Conservation (phyloP, 1,284 basidiomycete species). For the Cryptococcus hybrid region DNA sequence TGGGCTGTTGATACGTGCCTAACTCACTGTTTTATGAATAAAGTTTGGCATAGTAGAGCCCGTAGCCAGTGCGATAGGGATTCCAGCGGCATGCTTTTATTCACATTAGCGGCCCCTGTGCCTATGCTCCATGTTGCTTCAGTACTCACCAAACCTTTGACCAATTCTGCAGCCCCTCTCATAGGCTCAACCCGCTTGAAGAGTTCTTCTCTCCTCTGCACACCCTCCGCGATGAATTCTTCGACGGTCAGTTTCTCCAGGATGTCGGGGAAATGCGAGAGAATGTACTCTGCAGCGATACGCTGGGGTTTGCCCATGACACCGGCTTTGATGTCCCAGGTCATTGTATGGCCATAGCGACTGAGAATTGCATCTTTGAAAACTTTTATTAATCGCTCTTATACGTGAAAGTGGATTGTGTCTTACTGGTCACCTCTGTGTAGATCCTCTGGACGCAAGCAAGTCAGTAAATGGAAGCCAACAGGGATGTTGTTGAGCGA, state of each 20-base stretch:
- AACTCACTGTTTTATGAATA: not conserved
- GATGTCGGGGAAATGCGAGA: conserved; percentile 43
- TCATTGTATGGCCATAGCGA: conserved; percentile 44
- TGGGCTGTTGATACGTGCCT: too few species aligned
- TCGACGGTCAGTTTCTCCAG: conserved; percentile 41
- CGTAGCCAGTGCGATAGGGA: conserved; percentile 50
- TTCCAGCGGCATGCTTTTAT: conserved; percentile 36
- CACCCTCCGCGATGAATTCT: conserved; percentile 45
- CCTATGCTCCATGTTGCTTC: not conserved
- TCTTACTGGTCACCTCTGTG: conserved; percentile 32
- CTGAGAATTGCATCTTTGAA: conserved; percentile 41
- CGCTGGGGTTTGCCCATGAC: conserved; percentile 49
- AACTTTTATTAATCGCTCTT: not conserved
- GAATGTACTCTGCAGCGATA: conserved; percentile 41
- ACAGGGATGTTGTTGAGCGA: not conserved
- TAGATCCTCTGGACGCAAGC: conserved; percentile 9
- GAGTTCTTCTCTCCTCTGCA: conserved; percentile 37
- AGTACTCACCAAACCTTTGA: conserved; percentile 40
- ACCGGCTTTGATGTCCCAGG: conserved; percentile 50
- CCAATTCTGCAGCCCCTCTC: conserved; percentile 44
- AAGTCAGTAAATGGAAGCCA: not conserved
- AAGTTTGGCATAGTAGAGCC: conserved; percentile 30
- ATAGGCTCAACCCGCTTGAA: conserved; percentile 47
- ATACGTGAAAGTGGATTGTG: not conserved
- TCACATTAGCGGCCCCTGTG: not conserved